Evolutionary conservation across 495 filamentous ascomycete genomes (phyloP).

Genomic region (Echria macrotheca): DNA sequence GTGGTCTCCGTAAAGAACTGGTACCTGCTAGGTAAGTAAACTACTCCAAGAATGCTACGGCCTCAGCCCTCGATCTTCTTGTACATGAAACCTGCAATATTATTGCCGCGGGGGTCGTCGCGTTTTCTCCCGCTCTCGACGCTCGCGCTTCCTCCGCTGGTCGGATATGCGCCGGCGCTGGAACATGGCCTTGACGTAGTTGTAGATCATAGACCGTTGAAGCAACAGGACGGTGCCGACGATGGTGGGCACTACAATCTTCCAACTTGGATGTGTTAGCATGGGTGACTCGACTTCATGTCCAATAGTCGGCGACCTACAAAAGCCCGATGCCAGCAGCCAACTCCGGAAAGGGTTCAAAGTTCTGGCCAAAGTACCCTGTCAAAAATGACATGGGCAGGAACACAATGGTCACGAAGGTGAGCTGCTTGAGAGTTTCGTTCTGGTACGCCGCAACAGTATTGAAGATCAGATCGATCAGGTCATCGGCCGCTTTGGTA

Average conservation of each 20-base stretch:
- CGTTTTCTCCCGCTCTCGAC: too few relatives aligned
- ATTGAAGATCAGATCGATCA: slow-evolving; percentile 6
- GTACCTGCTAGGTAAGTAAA: too few relatives aligned
- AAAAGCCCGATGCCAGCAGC: background rate
- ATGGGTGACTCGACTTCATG: too few relatives aligned
- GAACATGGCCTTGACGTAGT: background rate
- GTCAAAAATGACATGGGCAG: slow-evolving; percentile 4
- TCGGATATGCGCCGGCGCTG: slow-evolving; percentile 2
- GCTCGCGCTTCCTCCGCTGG: slow-evolving; percentile 3
- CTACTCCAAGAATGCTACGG: too few relatives aligned
- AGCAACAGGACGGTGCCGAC: background rate
- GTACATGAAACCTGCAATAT: too few relatives aligned
- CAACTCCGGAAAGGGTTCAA: slow-evolving; percentile 6
- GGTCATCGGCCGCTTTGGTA: slow-evolving; percentile 3
- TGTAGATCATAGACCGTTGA: slow-evolving; percentile 1
- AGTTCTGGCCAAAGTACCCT: slow-evolving; percentile 8
- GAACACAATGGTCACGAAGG: slow-evolving; percentile 5
- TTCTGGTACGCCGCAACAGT: slow-evolving; percentile 6
- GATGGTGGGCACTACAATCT: background rate
- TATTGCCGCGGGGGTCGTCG: too few relatives aligned
- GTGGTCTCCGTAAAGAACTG: too few relatives aligned
- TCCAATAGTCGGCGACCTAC: too few relatives aligned
- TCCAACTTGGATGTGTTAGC: too few relatives aligned
- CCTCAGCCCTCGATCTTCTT: too few relatives aligned
- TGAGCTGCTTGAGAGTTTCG: slow-evolving; percentile 3